These are phyloP conservation scores for Wickerhamiella kurtzmanii DNA, from an alignment of 805 yeast species.

Conservation along the genomic window DNA sequence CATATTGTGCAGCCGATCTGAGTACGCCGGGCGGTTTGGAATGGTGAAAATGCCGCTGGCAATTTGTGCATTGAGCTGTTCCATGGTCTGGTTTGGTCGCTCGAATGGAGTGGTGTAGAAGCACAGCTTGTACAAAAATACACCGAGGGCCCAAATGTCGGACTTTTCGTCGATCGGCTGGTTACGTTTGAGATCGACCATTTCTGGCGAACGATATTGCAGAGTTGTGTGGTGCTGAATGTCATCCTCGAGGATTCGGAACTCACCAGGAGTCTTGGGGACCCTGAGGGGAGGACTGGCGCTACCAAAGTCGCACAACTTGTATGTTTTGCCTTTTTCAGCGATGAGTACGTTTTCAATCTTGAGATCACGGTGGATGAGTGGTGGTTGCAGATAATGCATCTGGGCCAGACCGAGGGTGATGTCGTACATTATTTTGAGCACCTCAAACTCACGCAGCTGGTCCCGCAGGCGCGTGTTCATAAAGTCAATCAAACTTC, in stretches of 20 bases:
- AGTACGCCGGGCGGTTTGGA: conserved; percentile 53
- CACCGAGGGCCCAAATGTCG: conserved; percentile 95
- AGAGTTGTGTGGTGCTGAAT: conserved; percentile 86
- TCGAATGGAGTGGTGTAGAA: conserved; percentile 94
- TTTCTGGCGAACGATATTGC: conserved; percentile 90
- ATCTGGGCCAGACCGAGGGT: conserved; percentile 67
- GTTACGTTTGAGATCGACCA: conserved; percentile 78
- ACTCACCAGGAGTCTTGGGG: conserved; percentile 62
- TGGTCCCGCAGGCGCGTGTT: conserved; percentile 71
- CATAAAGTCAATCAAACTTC: conserved; percentile 77
- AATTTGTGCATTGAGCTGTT: conserved; percentile 54
- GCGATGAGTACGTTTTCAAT: conserved; percentile 80
- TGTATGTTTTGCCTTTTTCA: conserved; percentile 49
- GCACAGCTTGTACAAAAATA: conserved; percentile 77
- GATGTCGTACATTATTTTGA: conserved; percentile 73
- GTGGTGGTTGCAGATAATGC: conserved; percentile 55
- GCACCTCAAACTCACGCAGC: conserved; percentile 59
- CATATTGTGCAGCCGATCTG: conserved; percentile 59
- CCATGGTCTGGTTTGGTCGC: conserved; percentile 35
- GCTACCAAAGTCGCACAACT: conserved; percentile 90
- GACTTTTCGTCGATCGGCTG: conserved; percentile 80
- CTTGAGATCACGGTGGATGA: conserved; percentile 86
- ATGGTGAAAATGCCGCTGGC: conserved; percentile 71
- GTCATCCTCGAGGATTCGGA: conserved; percentile 67
- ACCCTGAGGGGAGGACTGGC: conserved; percentile 58